Evolutionary conservation across 2,329 filamentous ascomycete genomes (phyloP), one percentile per base, ranked within the genome.

Genomic region (Leptographium flavum): DNA sequence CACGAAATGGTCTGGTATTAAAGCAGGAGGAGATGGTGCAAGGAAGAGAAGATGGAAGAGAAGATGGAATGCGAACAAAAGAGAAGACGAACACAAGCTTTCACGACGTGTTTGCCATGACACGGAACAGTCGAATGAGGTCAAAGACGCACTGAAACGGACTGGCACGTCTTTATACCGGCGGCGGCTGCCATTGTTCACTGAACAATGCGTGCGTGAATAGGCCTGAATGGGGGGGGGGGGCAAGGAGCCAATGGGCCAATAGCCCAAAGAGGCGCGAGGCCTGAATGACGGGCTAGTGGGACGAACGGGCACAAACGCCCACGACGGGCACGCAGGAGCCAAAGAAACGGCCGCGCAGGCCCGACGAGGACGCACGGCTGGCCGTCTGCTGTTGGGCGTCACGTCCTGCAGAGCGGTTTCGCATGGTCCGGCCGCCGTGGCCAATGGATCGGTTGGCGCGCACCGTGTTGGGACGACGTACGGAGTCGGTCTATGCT

Each of bases 381-480:
- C n/a, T n/a, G n/a, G n/a, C n/a, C n/a, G n/a, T n/a, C n/a, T n/a
- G n/a, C n/a, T 19, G 35, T 14, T 17, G 15, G 11, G 5, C 19
- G 21, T 15, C 11, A 37, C 14, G 28, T 43, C 30, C 28, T 33
- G 30, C 5, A 17, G n/a, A 25, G 13, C n/a, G 44, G 48, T 52
- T 50, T 52, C 50, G 50, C 46, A 50, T 45, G 43, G 42, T 19
- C 39, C 45, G 38, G 39, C 39, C 2, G 23, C 22, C 45, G 31
- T 49, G 33, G 45, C 50, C 50, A 50, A 52, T 52, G 32, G 39
- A 39, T 50, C 39, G n/a, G 42, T 50, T 47, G 47, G 39, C 50
- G 49, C 50, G 47, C 42, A 37, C 22, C 15, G 6, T 22, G n/a
- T 15, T 22, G 15, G 28, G 13, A 45, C 35, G 32, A 31, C 13